These are phyloP conservation scores for Calonectria crousiana DNA, from an alignment of 2,329 filamentous ascomycete species.

Conservation along the genomic window DNA sequence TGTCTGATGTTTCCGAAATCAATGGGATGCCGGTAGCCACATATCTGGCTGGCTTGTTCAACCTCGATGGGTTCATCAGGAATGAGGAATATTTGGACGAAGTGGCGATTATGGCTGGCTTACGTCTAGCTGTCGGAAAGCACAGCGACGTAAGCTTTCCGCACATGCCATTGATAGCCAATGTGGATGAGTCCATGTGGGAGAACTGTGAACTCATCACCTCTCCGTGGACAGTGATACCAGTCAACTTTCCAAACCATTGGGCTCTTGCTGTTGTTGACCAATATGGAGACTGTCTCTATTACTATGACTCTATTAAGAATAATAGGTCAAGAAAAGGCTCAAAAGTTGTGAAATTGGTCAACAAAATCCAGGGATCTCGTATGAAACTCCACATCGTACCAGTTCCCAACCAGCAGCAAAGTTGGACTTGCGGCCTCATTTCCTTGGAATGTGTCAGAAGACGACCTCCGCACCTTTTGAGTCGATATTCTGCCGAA, in stretches of 20 bases:
- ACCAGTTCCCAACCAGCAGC: background rate
- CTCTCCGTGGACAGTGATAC: background rate
- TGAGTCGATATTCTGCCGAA: background rate
- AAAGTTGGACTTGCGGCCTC: background rate
- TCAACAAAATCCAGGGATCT: background rate
- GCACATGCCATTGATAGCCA: background rate
- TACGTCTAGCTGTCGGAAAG: background rate
- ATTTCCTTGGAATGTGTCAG: background rate
- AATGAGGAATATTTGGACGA: background rate
- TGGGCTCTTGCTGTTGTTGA: background rate
- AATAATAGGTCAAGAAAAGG: background rate
- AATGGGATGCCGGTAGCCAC: background rate
- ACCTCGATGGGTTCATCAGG: background rate
- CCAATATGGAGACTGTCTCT: rapidly evolving
- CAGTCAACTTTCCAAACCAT: background rate
- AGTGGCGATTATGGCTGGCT: background rate
- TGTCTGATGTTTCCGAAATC: background rate
- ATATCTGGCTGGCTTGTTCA: background rate
- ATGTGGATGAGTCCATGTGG: background rate
- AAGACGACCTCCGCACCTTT: background rate
- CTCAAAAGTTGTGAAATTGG: background rate
- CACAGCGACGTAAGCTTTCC: background rate
- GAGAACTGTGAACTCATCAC: background rate
- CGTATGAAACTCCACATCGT: background rate
- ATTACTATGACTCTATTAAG: background rate